Percentiles rank a stretch among this genome's conserved stretches.
These are phyloP conservation scores for Pseudomassariella vexata DNA, from an alignment of 2,329 filamentous ascomycete species.

Conservation along the genomic window DNA sequence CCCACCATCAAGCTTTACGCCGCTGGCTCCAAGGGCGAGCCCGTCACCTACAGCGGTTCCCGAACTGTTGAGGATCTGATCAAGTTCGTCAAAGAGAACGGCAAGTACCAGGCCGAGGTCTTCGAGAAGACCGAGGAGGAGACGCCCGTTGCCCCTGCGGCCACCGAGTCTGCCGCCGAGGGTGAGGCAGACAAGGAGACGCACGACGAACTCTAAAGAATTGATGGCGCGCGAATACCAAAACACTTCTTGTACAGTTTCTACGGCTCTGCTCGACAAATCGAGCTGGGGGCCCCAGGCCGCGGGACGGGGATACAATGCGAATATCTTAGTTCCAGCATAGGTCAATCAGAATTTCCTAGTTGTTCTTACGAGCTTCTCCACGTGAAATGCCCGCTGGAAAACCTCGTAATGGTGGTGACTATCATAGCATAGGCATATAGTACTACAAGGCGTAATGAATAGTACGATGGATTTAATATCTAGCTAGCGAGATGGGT, in stretches of 20 bases:
- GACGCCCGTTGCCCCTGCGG: conserved; percentile 41
- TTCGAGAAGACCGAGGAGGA: conserved; percentile 50
- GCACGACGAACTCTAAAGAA: conserved; percentile 73
- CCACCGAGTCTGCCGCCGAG: conserved; percentile 41
- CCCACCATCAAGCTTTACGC: conserved; percentile 98
- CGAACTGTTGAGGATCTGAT: conserved; percentile 89
- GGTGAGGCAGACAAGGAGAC: conserved; percentile 39
- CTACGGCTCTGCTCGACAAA: conserved; percentile 8
- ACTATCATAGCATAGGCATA: too few relatives aligned
- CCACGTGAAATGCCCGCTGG: too few relatives aligned
- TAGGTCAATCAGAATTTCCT: conserved; percentile 9
- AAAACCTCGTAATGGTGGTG: too few relatives aligned
- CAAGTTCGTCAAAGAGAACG: conserved; percentile 90
- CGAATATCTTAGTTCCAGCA: conserved; percentile 5
- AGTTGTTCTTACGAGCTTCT: conserved; percentile 3
- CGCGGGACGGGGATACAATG: conserved; percentile 7
- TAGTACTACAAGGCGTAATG: too few relatives aligned
- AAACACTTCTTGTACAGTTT: conserved; percentile 7
- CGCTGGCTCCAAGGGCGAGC: conserved; percentile 78
- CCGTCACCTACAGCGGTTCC: conserved; percentile 80
- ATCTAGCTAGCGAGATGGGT: too few relatives aligned
- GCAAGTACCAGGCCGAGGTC: conserved; percentile 76
- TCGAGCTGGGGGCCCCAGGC: conserved; percentile 5
- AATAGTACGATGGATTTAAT: too few relatives aligned
- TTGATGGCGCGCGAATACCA: conserved; percentile 11